Base-by-base conservation (phyloP, 495 filamentous ascomycete genomes). In the Lophiotrema nucula region DNA sequence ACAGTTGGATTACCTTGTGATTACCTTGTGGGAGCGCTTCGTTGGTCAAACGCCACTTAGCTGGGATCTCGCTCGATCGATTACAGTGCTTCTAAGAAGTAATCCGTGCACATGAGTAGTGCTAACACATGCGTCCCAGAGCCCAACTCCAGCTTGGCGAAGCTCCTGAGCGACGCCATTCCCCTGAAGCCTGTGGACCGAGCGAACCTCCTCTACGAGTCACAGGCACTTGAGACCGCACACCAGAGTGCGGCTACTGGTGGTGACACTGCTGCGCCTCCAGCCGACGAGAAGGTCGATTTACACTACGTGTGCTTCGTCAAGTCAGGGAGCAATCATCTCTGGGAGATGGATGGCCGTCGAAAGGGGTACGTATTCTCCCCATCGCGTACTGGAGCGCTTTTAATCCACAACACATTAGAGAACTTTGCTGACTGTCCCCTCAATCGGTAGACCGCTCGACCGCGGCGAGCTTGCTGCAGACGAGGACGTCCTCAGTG, bases 401-500 rank as follows among this genome's bases (percentile, higher is more conserved):
- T n/a, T n/a, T n/a, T n/a, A n/a, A n/a, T n/a, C n/a, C n/a, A n/a
- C n/a, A n/a, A n/a, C n/a, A n/a, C n/a, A n/a, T n/a, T n/a, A n/a
- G n/a, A n/a, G n/a, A n/a, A n/a, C n/a, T n/a, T n/a, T n/a, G n/a
- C n/a, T n/a, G n/a, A n/a, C n/a, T n/a, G n/a, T n/a, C n/a, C n/a
- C n/a, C n/a, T n/a, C n/a, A n/a, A n/a, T n/a, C n/a, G n/a, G n/a
- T n/a, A n/a, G n/a, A 0, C 90, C 90, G 2, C 53, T 93, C 25
- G 77, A 87, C 27, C 75, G 87, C n/a, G 90, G 90, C 1, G 58
- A 60, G 12, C 68, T 93, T 6, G 75, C 53, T 1, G 76, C 76
- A 2, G 81, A 76, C 2, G 87, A 88, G 19, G 90, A 93, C 75
- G 76, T 90, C 41, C 67, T 95, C 25, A 83, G 84, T 56, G 77